These are phyloP conservation scores for Backusella psychrophila DNA, from an alignment of 192 early-diverging fungal species.

Conservation along the genomic window DNA sequence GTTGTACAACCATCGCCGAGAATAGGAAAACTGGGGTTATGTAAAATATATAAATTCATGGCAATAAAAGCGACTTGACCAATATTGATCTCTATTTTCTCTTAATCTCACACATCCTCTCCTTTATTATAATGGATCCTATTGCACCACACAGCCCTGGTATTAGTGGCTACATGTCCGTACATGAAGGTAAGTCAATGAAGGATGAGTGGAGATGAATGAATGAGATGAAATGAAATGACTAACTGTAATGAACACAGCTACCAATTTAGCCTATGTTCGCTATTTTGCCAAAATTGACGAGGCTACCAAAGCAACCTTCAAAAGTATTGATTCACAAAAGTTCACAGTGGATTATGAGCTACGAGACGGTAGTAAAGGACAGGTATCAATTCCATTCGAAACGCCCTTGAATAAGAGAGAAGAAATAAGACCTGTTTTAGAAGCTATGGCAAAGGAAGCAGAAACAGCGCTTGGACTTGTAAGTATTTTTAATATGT, in stretches of 20 bases:
- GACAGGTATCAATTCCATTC: constrained; percentile 28
- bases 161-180: constrained; percentile 39
- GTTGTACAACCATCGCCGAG: background rate
- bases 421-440: constrained; percentile 41
- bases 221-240: background rate
- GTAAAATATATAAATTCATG: background rate
- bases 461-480: constrained; percentile 41
- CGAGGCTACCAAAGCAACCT: constrained; percentile 31
- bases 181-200: constrained; percentile 25
- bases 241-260: constrained; percentile 9
- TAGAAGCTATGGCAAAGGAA: constrained; percentile 47
- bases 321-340: constrained; percentile 33
- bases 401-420: constrained; percentile 26
- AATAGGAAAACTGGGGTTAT: background rate
- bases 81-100: background rate
- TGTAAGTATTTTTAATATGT: constrained; percentile 25
- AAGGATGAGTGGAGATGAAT: background rate
- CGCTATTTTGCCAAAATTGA: constrained; percentile 35
- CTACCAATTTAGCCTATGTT: constrained; percentile 40
- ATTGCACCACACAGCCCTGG: constrained; percentile 34
- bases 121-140: constrained; percentile 5
- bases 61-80: background rate
- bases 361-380: constrained; percentile 13
- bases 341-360: constrained; percentile 30
- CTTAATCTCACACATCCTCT: background rate